phyloP scores from a whole-genome alignment of 2,329 filamentous ascomycete species.

The Fusarium goolgardi region DNA sequence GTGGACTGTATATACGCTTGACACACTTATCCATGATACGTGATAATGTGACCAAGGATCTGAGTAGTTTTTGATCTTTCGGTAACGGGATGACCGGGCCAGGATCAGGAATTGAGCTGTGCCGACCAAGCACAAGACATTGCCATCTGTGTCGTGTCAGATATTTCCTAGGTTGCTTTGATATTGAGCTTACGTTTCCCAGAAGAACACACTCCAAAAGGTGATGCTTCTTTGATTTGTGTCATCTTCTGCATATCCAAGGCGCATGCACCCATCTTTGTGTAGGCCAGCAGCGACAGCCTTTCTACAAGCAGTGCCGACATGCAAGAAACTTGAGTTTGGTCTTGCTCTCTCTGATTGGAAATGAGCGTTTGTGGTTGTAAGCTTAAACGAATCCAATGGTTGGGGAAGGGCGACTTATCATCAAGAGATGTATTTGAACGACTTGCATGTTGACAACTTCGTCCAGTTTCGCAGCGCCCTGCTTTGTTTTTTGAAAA shows the following conservation, averaged over 20 bases:
- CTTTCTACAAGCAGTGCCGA: constrained; percentile 56
- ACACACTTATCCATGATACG: constrained; percentile 56
- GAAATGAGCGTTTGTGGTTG: constrained; percentile 53
- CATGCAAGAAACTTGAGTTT: constrained; percentile 56
- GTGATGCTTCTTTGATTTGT: constrained; percentile 53
- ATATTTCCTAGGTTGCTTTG: background rate
- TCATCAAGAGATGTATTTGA: constrained; percentile 58
- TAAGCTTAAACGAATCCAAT: constrained; percentile 12
- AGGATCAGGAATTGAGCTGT: constrained; percentile 53
- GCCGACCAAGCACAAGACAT: constrained; percentile 57
- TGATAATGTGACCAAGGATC: constrained; percentile 52
- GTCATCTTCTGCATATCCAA: constrained; percentile 49
- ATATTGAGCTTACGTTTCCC: constrained; percentile 52
- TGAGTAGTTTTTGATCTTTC: constrained; percentile 53
- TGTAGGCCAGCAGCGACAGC: constrained; percentile 58
- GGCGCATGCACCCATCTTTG: constrained; percentile 53
- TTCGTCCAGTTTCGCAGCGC: constrained; percentile 54
- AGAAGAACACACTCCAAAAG: constrained; percentile 54
- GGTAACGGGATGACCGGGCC: constrained; percentile 53
- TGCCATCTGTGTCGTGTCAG: constrained; percentile 51
- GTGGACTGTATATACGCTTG: constrained; percentile 55
- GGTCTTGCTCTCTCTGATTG: constrained; percentile 58
- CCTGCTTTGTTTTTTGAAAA: constrained; percentile 57
- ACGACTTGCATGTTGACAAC: constrained; percentile 58
- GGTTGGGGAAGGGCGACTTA: constrained; percentile 48